Percentiles rank a stretch among this genome's conserved stretches.
These are phyloP conservation scores for Camelina neglecta DNA, from an alignment of 345 rosid species.

Conservation along the genomic window DNA sequence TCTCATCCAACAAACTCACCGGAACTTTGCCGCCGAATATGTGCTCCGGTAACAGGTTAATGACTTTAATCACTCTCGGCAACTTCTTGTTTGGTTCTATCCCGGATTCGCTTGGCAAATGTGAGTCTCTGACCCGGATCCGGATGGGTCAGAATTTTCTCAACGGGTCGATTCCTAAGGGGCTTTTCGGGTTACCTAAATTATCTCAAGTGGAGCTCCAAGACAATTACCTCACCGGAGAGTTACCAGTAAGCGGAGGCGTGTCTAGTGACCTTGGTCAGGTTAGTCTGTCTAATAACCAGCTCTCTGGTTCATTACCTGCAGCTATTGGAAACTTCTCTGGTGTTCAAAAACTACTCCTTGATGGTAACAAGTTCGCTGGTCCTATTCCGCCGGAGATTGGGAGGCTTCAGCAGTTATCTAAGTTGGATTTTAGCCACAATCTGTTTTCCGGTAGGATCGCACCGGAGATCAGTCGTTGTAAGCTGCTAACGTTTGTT, in stretches of 20 bases:
- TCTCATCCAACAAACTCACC: conserved; percentile 79
- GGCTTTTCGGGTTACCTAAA: conserved; percentile 67
- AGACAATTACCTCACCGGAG: conserved; percentile 65
- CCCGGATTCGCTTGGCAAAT: conserved; percentile 68
- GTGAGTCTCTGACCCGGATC: conserved; percentile 67
- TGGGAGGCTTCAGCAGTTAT: conserved; percentile 76
- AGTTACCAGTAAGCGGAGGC: conserved; percentile 52
- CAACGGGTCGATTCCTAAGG: conserved; percentile 79
- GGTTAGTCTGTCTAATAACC: conserved; percentile 73
- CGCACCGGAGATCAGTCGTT: conserved; percentile 66
- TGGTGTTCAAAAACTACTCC: conserved; percentile 75
- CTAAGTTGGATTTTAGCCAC: conserved; percentile 74
- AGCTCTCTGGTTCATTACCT: conserved; percentile 69
- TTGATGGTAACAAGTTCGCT: conserved; percentile 78
- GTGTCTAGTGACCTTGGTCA: conserved; percentile 62
- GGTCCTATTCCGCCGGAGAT: conserved; percentile 73
- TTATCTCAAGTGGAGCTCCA: conserved; percentile 78
- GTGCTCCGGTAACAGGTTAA: conserved; percentile 63
- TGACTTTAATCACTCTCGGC: conserved; percentile 64
- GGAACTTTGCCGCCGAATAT: conserved; percentile 66
- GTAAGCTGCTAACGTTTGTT: conserved; percentile 74
- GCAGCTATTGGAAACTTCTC: conserved; percentile 69
- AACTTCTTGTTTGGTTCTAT: conserved; percentile 80
- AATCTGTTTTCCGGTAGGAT: conserved; percentile 66
- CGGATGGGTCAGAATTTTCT: conserved; percentile 83